These are phyloP conservation scores for Amanita thiersii DNA, from an alignment of 768 basidiomycete species.

Conservation along the genomic window DNA sequence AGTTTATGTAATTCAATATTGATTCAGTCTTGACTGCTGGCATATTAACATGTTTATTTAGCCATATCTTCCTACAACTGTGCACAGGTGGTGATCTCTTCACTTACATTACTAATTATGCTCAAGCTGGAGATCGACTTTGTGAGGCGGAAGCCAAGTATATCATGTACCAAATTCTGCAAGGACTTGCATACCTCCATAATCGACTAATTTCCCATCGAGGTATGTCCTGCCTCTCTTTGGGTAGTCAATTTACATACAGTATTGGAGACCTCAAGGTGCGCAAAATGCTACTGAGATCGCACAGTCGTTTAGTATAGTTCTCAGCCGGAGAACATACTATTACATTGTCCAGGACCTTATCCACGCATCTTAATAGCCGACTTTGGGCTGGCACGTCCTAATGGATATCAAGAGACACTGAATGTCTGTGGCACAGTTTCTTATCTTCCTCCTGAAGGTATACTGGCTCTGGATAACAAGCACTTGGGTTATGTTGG, in stretches of 20 bases:
- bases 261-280: slow-evolving; percentile 55
- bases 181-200: slow-evolving; percentile 65
- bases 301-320: slow-evolving; percentile 1
- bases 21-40: not conserved
- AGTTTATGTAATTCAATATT: slow-evolving; percentile 38
- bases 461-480: slow-evolving; percentile 69
- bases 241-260: not conserved
- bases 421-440: slow-evolving; percentile 85
- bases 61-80: slow-evolving; percentile 78
- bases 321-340: slow-evolving; percentile 78
- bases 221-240: slow-evolving; percentile 38
- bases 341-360: slow-evolving; percentile 70
- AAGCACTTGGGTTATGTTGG: slow-evolving; percentile 62
- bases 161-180: slow-evolving; percentile 73
- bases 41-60: slow-evolving; percentile 16
- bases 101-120: slow-evolving; percentile 66
- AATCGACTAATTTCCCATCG: slow-evolving; percentile 69
- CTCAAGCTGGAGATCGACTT: slow-evolving; percentile 40
- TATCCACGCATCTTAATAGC: slow-evolving; percentile 82
- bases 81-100: slow-evolving; percentile 87
- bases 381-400: slow-evolving; percentile 80
- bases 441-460: slow-evolving; percentile 81
- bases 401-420: slow-evolving; percentile 73
- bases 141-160: slow-evolving; percentile 81
- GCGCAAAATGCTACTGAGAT: slow-evolving; percentile 2